Percentiles rank a stretch among this genome's conserved stretches.
These are phyloP conservation scores for Pestalotiopsis sp. DNA, from an alignment of 2,329 filamentous ascomycete genomes.

Conservation along the genomic window DNA sequence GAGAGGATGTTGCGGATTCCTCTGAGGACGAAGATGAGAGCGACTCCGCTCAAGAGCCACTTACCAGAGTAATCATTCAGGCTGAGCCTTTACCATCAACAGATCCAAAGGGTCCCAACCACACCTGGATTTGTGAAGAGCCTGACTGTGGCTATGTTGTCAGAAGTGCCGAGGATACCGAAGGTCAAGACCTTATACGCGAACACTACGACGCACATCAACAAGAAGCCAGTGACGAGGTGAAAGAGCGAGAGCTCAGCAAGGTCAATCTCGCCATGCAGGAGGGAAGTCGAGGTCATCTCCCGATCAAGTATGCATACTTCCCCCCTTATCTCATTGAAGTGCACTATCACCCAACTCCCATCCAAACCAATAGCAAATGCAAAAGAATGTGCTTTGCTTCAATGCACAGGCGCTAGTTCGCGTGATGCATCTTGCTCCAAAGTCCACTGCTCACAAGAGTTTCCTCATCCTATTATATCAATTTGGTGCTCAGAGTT, in stretches of 20 bases:
- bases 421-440: background rate
- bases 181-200: slow-evolving; percentile 56
- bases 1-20: slow-evolving; percentile 25
- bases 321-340: slow-evolving; percentile 35
- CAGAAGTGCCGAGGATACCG: slow-evolving; percentile 57
- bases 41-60: slow-evolving; percentile 4
- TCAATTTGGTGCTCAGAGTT: slow-evolving; percentile 16
- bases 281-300: slow-evolving; percentile 52
- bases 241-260: slow-evolving; percentile 31
- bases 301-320: slow-evolving; percentile 56
- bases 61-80: slow-evolving; percentile 41
- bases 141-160: slow-evolving; percentile 65
- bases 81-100: slow-evolving; percentile 51
- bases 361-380: background rate
- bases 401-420: background rate
- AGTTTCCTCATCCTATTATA: slow-evolving; percentile 7
- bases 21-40: slow-evolving; percentile 10
- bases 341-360: slow-evolving; percentile 24
- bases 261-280: slow-evolving; percentile 54
- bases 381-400: background rate
- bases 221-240: slow-evolving; percentile 48
- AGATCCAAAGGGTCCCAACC: slow-evolving; percentile 54
- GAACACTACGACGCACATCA: slow-evolving; percentile 64
- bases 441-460: slow-evolving; percentile 12
- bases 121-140: slow-evolving; percentile 67